Conservation (phyloP, 2,329 filamentous ascomycete genomes). For the Venturia aucupariae region DNA sequence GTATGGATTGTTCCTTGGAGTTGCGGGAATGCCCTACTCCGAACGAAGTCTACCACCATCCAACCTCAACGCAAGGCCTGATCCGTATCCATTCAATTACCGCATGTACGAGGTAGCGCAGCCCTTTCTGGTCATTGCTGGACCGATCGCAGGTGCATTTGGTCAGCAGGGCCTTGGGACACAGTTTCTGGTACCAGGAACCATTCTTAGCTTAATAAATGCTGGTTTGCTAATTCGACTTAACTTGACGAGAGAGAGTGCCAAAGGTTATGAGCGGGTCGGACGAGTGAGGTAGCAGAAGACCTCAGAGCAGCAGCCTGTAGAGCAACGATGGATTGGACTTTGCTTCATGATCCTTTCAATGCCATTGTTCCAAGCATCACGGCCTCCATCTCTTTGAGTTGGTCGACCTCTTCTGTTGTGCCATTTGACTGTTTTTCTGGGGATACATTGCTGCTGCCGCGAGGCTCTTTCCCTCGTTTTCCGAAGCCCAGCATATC, state of each 20-base stretch:
- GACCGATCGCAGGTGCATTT: slow-evolving; percentile 42
- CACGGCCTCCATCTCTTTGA: slow-evolving; percentile 16
- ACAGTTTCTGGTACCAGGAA: slow-evolving; percentile 21
- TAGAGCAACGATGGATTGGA: not conserved
- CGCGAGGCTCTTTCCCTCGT: not conserved
- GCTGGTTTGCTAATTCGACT: not conserved
- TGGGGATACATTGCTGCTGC: not conserved
- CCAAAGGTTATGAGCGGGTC: not conserved
- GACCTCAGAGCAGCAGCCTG: not conserved
- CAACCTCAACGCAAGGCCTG: slow-evolving; percentile 32
- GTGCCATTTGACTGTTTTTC: slow-evolving; percentile 4
- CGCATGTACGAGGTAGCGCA: slow-evolving; percentile 38
- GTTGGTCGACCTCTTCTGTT: not conserved
- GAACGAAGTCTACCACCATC: slow-evolving; percentile 40
- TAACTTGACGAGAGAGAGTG: not conserved
- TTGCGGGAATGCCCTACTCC: slow-evolving; percentile 38
- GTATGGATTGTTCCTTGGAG: slow-evolving; percentile 34
- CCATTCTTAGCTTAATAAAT: not conserved
- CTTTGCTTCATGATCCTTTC: slow-evolving; percentile 13
- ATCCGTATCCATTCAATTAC: slow-evolving; percentile 39
- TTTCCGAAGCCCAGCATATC: not conserved
- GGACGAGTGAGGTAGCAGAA: not conserved
- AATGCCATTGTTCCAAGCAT: slow-evolving; percentile 16
- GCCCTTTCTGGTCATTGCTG: slow-evolving; percentile 32
- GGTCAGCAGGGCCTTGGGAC: slow-evolving; percentile 41